Evolutionary conservation across 345 rosid genomes (phyloP), one percentile per base, ranked within the genome.

Genomic region (Arabidopsis suecica): DNA sequence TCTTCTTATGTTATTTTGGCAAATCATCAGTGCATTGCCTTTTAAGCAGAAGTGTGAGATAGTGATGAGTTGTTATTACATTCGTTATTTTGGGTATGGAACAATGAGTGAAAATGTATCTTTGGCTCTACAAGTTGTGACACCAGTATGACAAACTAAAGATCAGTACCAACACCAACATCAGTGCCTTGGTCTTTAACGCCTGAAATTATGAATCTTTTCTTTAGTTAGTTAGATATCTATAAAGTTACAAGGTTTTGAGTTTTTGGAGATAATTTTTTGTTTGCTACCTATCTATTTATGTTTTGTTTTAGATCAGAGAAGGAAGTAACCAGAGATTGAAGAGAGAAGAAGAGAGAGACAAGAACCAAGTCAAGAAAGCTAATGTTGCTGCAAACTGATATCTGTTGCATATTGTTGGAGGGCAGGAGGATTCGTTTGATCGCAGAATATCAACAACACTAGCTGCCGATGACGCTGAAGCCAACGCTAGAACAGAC

Each of bases 301-400:
- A 32, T 32, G 5, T 58, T 55, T 50, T 32, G 11, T 5, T 32
- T 75, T 75, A 55, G 74, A 71, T 86, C 81, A 93, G 84, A 22
- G 94, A 86, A 1, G 93, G 91, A 23, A 93, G 86, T 72, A 88
- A 53, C 97, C 97, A 93, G 44, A 91, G 91, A 73, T 89, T 93
- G 84, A 89, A 88, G 69, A 91, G 93, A 11, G 90, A 83, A 1
- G 97, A 93, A 72, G 96, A 87, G 50, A 84, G 74, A 20, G 94
- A 87, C 63, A 88, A 75, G 72, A 91, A 82, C 96, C 98, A 91
- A 32, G 89, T 85, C 82, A 89, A 79, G 85, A 89, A 91, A 12
- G 98, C 97, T 92, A 91, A 88, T 12, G 89, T 86, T 7, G 98
- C 93, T 23, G 93, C 91, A 69, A 89, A 59, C 49, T 93, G 96